Evolutionary conservation across 805 yeast genomes (phyloP), one percentile per base, ranked within the genome.

Genomic region (Yarrowia alimentaria): DNA sequence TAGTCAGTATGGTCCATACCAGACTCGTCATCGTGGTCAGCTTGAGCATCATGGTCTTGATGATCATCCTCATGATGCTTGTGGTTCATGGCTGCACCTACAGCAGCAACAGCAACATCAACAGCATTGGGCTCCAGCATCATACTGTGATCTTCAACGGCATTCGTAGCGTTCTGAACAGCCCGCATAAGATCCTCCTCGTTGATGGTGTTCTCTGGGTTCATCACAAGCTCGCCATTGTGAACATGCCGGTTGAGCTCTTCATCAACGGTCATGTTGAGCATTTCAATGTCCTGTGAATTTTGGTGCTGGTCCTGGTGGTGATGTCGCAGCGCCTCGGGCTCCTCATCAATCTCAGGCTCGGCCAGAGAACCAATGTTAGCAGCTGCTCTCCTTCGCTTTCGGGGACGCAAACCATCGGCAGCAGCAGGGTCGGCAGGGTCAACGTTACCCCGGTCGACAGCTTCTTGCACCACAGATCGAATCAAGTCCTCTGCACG

Each of bases 101-200:
- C 43, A 10, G 43, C 43, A 7, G 43, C 43, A 14, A 37, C 43
- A 12, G 43, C 43, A 20, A 37, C 43, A 12, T 37, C 43, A 16
- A 37, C 43, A 1, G 25, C 43, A 9, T n/a, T 37, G 12, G 43
- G 43, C 9, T 37, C 43, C 43, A 37, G 13, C 16, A 37, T 12
- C 11, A 34, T 34, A 13, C n/a, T n/a, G n/a, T 34, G 40, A 5
- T 34, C 40, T 4, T 34, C 40, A 3, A 34, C 40, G 5, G 26
- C 28, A 5, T 37, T 25, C 1, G 50, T 43, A 2, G 50, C 50
- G 11, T 43, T 29, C 24, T 43, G 50, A 6, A 43, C 50, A 14
- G 37, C 50, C 21, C 37, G 9, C 35, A 43, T 21, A 6, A 43
- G 37, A n/a, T 43, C 50, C 29, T 43, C 37, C 8, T 43, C 50